Percentiles rank a stretch among this genome's conserved stretches.
These are phyloP conservation scores for Aspergillus sp. DNA, from an alignment of 2,329 filamentous ascomycete species.

Conservation along the genomic window DNA sequence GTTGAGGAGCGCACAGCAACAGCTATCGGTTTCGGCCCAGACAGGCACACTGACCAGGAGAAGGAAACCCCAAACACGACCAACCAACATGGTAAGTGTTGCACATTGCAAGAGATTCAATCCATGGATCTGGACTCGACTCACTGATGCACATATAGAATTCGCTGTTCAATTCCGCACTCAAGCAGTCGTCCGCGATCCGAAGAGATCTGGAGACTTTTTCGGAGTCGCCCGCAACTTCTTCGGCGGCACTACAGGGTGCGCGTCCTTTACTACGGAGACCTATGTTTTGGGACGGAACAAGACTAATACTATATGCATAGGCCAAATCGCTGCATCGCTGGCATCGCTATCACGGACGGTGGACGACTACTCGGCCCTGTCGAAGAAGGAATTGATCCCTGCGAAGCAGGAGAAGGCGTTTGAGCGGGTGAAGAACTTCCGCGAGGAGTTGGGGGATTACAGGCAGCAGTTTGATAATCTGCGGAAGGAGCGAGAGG, in stretches of 20 bases:
- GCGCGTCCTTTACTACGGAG: neutral
- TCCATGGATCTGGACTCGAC: neutral
- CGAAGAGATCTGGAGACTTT: conserved; percentile 67
- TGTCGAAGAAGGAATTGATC: conserved; percentile 82
- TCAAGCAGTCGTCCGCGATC: conserved; percentile 75
- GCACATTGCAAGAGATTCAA: neutral
- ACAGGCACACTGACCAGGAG: neutral
- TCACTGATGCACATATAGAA: conserved; percentile 46
- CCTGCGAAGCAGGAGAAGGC: conserved; percentile 89
- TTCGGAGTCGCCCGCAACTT: conserved; percentile 49
- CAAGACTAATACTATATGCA: conserved; percentile 1
- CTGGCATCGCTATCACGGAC: conserved; percentile 78
- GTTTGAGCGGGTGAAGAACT: conserved; percentile 72
- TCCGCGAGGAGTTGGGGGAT: conserved; percentile 71
- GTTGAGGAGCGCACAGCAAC: neutral
- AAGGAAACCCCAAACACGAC: neutral
- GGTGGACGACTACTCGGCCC: conserved; percentile 80
- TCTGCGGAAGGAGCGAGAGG: conserved; percentile 69
- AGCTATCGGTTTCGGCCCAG: neutral
- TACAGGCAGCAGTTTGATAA: conserved; percentile 70
- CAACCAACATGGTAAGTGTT: conserved; percentile 7
- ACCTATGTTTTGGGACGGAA: neutral
- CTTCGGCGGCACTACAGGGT: conserved; percentile 56
- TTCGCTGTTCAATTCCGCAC: conserved; percentile 73
- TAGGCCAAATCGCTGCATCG: conserved; percentile 68